Conservation (phyloP, 2,329 filamentous ascomycete genomes). For the Akanthomyces muscarius region DNA sequence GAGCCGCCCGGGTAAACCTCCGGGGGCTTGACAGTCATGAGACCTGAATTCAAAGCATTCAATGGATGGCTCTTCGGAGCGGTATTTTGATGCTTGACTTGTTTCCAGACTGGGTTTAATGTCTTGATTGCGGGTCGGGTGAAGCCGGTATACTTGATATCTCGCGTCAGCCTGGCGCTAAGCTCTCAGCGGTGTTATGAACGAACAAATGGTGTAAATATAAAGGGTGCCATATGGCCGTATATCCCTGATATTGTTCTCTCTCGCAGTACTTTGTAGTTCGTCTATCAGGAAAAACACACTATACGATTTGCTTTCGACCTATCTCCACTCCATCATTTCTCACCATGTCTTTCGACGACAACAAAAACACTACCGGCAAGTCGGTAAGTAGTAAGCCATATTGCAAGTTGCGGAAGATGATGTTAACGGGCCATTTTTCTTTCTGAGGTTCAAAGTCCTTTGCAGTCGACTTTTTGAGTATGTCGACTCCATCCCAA, state of each 20-base stretch:
- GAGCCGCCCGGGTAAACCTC: conserved; percentile 1
- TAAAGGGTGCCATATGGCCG: neutral
- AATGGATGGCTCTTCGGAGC: neutral
- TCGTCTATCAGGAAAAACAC: neutral
- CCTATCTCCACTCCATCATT: conserved; percentile 2
- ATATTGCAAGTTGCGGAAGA: neutral
- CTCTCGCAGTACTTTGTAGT: neutral
- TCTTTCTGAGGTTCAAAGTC: neutral
- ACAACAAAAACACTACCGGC: neutral
- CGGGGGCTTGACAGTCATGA: neutral
- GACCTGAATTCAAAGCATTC: neutral
- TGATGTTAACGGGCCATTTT: neutral
- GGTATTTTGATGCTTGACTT: neutral
- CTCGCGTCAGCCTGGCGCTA: neutral
- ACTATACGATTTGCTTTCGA: neutral
- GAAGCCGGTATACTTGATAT: neutral
- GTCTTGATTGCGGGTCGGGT: neutral
- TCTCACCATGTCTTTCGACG: neutral
- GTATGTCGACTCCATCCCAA: neutral
- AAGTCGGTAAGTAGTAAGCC: neutral
- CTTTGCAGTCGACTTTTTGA: neutral
- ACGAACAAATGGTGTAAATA: neutral
- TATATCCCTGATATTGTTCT: neutral
- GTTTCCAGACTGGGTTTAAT: no score
- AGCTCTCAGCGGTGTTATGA: neutral